Evolutionary conservation across 108 stramenopile species (phyloP).

Genomic region (Ochromonas danica): DNA sequence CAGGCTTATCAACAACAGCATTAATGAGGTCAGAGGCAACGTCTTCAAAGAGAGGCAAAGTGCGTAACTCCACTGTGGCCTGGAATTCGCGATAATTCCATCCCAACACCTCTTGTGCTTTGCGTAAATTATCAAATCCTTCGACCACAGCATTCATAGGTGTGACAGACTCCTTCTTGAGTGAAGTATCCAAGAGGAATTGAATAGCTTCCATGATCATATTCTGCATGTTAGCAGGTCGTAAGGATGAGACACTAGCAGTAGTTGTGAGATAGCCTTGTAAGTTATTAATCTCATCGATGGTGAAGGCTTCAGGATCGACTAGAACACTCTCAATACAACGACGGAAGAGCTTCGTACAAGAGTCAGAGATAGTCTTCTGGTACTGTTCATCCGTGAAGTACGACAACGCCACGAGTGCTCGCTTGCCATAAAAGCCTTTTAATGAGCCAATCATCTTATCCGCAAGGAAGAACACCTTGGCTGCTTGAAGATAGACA

Average conservation of each 20-base stretch:
- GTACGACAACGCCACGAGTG: neutral
- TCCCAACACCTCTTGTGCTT: slow-evolving; percentile 10
- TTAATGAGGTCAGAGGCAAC: neutral
- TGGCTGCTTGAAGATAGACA: neutral
- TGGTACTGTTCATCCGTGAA: neutral
- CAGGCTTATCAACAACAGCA: neutral
- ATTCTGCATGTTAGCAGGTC: slow-evolving; percentile 12
- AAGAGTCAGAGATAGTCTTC: neutral
- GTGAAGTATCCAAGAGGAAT: neutral
- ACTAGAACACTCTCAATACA: slow-evolving; percentile 7
- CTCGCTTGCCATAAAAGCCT: slow-evolving; percentile 23
- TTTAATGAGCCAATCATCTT: neutral
- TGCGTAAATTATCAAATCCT: neutral
- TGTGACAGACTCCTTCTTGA: neutral
- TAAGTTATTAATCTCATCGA: neutral
- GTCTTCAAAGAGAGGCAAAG: neutral
- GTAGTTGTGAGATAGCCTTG: neutral
- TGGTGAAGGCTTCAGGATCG: neutral
- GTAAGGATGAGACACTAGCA: neutral
- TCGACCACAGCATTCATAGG: neutral
- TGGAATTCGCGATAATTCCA: neutral
- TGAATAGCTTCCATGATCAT: slow-evolving; percentile 23
- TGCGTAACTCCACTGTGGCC: neutral
- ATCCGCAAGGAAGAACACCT: slow-evolving; percentile 7
- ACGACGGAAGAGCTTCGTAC: neutral